Evolutionary conservation across 805 yeast genomes (phyloP).

Genomic region (Diddensiella santjacobensis): DNA sequence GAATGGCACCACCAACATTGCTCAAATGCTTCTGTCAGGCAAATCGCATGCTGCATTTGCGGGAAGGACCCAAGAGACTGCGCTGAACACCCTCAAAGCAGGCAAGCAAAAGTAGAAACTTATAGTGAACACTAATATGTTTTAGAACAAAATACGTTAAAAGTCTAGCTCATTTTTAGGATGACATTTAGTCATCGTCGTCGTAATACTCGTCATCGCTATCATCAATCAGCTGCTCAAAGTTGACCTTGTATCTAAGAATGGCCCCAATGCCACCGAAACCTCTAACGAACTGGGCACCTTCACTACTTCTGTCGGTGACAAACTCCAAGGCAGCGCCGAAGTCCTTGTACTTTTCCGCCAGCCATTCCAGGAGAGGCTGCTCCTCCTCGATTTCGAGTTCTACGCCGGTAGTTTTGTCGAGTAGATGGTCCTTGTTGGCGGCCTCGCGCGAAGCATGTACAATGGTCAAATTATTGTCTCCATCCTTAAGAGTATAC

Average conservation of each 20-base stretch:
- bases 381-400: constrained; percentile 85
- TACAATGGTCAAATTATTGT: constrained; percentile 70
- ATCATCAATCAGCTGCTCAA: constrained; percentile 89
- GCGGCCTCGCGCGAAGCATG: constrained; percentile 70
- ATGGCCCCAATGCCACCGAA: constrained; percentile 99
- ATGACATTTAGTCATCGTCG: constrained; percentile 14
- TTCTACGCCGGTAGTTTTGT: constrained; percentile 83
- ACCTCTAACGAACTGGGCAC: constrained; percentile 96
- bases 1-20: constrained; percentile 64
- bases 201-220: constrained; percentile 83
- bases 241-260: constrained; percentile 93
- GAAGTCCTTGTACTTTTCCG: constrained; percentile 88
- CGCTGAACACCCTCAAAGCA: constrained; percentile 43
- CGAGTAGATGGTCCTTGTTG: constrained; percentile 71
- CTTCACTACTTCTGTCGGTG: constrained; percentile 94
- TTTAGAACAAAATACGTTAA: neutral
- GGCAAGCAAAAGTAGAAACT: neutral
- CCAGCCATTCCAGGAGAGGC: constrained; percentile 93
- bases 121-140: neutral
- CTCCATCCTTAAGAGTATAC: constrained; percentile 77
- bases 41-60: constrained; percentile 62
- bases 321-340: constrained; percentile 97
- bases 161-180: neutral
- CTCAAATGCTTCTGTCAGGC: constrained; percentile 68
- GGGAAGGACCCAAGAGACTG: constrained; percentile 66